Base-by-base conservation (phyloP, 202 grass and related monocot genomes). In the Musa balbisiana region DNA sequence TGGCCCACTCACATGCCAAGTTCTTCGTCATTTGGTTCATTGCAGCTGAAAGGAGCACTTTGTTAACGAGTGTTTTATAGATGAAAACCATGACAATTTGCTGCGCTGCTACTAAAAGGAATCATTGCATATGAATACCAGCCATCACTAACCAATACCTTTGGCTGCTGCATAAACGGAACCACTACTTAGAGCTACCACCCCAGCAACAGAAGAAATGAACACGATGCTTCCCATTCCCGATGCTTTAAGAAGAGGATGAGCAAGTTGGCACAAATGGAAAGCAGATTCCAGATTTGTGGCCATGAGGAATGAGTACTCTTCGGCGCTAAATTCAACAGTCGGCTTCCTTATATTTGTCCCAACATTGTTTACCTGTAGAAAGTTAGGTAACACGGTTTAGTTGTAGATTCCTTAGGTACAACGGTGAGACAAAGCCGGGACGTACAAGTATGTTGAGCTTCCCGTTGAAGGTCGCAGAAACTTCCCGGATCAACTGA, bases 11-110 rank as follows among this genome's bases (percentile, higher is more conserved):
- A 65, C 93, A 97, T 43, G 90, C 90, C 43, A 97, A 85, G 68
- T 92, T 97, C 83, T 89, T 97, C 15, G 88, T 80, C 77, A 97
- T 79, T 73, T 97, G 93, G 78, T 97, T 97, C 10, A 97, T 93
- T 73, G 93, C 93, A 76, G 78, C 93, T 96, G 43, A 66, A 15
- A 81, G 62, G 75, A 3, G 11, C 55, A 80, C 19, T 20, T 81
- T 50, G 70, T 79, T 67, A 88, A 8, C 4, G 16, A 77, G 52
- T 73, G 8, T 27, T 71, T 67, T 68, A 49, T 2, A 69, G 16
- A 17, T 49, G 15, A 24, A 21, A 14, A 77, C 19, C 1, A 53
- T 22, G 10, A 55, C 27, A 55, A 71, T 69, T 59, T 51, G 63
- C 1, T 55, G 9, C 9, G 0, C 19, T 15, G 12, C 17, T 43